These are phyloP conservation scores for Pestalotiopsis sp. DNA, from an alignment of 2,329 filamentous ascomycete genomes.

Conservation along the genomic window DNA sequence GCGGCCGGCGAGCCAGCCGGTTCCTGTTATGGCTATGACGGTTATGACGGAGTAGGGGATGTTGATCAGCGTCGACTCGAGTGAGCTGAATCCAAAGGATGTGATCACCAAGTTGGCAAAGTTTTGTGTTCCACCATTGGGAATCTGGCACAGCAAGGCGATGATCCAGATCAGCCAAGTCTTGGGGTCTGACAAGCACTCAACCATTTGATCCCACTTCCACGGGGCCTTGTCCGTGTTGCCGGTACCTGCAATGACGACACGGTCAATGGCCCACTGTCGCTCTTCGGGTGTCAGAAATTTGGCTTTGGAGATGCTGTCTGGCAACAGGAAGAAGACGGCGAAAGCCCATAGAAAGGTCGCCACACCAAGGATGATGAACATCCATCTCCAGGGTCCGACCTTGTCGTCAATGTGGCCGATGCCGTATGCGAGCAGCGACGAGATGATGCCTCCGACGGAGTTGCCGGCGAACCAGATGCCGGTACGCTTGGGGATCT, in stretches of 20 bases:
- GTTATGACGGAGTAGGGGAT: slow-evolving; percentile 60
- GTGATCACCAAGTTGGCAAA: slow-evolving; percentile 61
- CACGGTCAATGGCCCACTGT: slow-evolving; percentile 47
- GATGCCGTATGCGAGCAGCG: slow-evolving; percentile 56
- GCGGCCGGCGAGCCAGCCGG: slow-evolving; percentile 53
- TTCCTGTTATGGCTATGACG: slow-evolving; percentile 47
- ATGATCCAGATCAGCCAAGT: slow-evolving; percentile 62
- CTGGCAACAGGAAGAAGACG: slow-evolving; percentile 51
- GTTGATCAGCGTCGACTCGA: slow-evolving; percentile 59
- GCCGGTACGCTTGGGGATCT: slow-evolving; percentile 55
- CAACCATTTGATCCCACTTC: slow-evolving; percentile 52
- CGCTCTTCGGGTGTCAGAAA: slow-evolving; percentile 61
- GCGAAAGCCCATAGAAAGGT: slow-evolving; percentile 56
- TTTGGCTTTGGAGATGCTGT: slow-evolving; percentile 54
- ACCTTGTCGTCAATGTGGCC: slow-evolving; percentile 53
- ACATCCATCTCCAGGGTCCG: slow-evolving; percentile 60
- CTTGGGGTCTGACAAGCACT: slow-evolving; percentile 60
- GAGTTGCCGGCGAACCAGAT: slow-evolving; percentile 59
- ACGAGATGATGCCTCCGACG: slow-evolving; percentile 49
- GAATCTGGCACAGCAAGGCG: slow-evolving; percentile 57
- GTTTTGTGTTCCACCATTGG: slow-evolving; percentile 63
- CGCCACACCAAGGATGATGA: slow-evolving; percentile 52
- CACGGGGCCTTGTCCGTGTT: slow-evolving; percentile 50
- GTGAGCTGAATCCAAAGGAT: slow-evolving; percentile 57
- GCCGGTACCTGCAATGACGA: slow-evolving; percentile 53